Evolutionary conservation across 2,329 filamentous ascomycete species (phyloP).

Genomic region (Colletotrichum costaricense): DNA sequence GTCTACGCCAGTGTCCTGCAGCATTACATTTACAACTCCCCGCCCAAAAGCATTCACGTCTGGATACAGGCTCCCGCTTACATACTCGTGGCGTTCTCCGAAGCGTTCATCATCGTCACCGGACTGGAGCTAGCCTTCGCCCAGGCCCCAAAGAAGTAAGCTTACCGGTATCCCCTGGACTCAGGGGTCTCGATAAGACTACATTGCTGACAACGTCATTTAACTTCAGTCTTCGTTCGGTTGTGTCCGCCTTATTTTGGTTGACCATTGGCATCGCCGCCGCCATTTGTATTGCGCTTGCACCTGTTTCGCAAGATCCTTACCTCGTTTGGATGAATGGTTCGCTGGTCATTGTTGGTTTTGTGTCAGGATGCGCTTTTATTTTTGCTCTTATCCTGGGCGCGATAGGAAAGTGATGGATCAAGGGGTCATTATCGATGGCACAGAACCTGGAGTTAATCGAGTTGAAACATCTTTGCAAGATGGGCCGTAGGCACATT

Average conservation of each 20-base stretch:
- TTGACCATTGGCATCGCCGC: conserved; percentile 64
- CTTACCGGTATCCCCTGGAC: conserved; percentile 36
- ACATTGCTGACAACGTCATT: background rate
- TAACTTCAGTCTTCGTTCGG: conserved; percentile 18
- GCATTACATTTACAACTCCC: conserved; percentile 38
- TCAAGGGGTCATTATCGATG: background rate
- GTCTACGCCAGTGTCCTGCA: conserved; percentile 38
- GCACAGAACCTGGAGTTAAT: background rate
- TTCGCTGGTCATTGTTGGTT: conserved; percentile 63
- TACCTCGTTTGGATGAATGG: conserved; percentile 75
- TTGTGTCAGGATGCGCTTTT: conserved; percentile 62
- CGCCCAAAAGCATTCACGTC: conserved; percentile 57
- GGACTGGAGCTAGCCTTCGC: conserved; percentile 79
- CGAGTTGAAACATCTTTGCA: no score
- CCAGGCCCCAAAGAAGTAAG: conserved; percentile 65
- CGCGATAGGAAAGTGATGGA: background rate
- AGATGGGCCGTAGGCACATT: background rate
- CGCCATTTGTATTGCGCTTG: conserved; percentile 62
- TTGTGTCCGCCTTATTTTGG: conserved; percentile 45
- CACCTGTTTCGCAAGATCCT: conserved; percentile 72
- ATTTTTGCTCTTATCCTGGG: conserved; percentile 15
- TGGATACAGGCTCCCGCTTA: conserved; percentile 66
- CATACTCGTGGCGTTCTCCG: conserved; percentile 66
- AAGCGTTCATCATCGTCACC: conserved; percentile 75
- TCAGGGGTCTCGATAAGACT: background rate